Percentiles rank a stretch among this genome's conserved stretches.
phyloP scores from a whole-genome alignment of 331 rosid genomes.

The Acacia concinna region DNA sequence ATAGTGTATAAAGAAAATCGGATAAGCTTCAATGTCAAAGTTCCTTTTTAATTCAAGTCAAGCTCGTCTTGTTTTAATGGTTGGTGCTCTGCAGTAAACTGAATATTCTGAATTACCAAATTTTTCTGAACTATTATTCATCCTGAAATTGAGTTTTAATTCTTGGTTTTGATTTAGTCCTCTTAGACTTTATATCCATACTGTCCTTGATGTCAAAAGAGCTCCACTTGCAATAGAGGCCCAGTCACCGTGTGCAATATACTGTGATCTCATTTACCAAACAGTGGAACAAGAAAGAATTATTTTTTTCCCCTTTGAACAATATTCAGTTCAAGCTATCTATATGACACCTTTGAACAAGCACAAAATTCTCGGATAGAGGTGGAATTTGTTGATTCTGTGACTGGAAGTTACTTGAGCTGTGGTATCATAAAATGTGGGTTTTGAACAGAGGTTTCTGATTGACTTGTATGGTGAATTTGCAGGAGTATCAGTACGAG shows the following conservation, averaged over 20 bases:
- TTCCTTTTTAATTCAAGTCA: slow-evolving; percentile 38
- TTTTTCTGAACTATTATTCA: slow-evolving; percentile 13
- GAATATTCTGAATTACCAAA: slow-evolving; percentile 6
- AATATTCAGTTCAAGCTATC: not conserved
- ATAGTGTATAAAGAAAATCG: slow-evolving; percentile 39
- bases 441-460: not conserved
- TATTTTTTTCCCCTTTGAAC: not conserved
- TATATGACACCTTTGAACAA: not conserved
- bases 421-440: not conserved
- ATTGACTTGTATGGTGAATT: not conserved
- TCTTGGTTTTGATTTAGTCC: slow-evolving; percentile 11
- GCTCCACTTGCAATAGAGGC: not conserved
- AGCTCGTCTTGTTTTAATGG: slow-evolving; percentile 42
- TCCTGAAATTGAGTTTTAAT: slow-evolving; percentile 5
- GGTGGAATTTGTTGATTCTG: not conserved
- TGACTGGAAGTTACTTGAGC: not conserved
- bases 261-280: not conserved
- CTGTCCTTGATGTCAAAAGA: not conserved
- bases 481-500: slow-evolving; percentile 28
- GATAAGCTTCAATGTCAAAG: slow-evolving; percentile 40
- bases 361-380: not conserved
- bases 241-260: not conserved
- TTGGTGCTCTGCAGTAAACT: slow-evolving; percentile 32
- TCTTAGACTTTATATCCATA: not conserved
- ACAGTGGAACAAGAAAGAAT: not conserved